These are phyloP conservation scores for Erodium trifolium DNA, from an alignment of 441 rosid genomes.

Conservation along the genomic window DNA sequence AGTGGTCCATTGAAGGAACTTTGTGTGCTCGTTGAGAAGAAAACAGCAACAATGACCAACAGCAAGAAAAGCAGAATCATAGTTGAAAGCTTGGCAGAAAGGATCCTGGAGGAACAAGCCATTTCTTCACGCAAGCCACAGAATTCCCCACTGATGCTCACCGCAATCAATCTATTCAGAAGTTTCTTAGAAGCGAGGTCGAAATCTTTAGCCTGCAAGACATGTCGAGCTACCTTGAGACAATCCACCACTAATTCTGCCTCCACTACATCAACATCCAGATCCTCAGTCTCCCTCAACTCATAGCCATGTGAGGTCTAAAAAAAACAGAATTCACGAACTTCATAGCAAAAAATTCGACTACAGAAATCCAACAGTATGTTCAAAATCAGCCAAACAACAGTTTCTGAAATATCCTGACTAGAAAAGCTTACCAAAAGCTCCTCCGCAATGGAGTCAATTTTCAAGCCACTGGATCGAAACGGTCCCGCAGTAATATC, in stretches of 20 bases:
- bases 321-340: neutral
- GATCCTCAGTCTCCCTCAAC: neutral
- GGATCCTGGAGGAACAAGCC: neutral
- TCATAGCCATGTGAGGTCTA: neutral
- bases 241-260: neutral
- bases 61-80: neutral
- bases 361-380: neutral
- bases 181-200: neutral
- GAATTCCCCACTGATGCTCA: neutral
- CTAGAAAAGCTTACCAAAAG: neutral
- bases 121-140: neutral
- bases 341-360: neutral
- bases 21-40: neutral
- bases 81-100: neutral
- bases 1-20: neutral
- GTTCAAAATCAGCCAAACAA: neutral
- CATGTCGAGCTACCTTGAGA: neutral
- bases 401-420: neutral
- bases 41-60: neutral
- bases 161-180: neutral
- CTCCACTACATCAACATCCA: neutral
- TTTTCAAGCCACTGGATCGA: neutral
- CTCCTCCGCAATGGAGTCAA: neutral
- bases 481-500: neutral
- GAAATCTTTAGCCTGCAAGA: neutral